Evolutionary conservation across 805 yeast genomes (phyloP).

Genomic region (Candida tammaniensis): DNA sequence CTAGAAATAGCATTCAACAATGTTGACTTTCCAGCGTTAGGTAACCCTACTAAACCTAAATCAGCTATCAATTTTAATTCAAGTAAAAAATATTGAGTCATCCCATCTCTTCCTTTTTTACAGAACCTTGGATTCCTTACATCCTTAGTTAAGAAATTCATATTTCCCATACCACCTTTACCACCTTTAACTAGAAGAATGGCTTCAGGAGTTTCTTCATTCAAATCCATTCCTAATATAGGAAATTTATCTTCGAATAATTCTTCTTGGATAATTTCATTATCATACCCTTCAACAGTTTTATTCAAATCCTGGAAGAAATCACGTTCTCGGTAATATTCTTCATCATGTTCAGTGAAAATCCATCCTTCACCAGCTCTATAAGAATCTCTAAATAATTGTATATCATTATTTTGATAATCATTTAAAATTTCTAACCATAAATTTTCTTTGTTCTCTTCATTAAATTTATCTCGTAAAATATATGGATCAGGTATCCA

Average conservation of each 20-base stretch:
- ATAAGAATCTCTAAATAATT: conserved; percentile 61
- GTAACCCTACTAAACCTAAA: conserved; percentile 89
- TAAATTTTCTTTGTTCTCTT: conserved; percentile 8
- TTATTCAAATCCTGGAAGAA: conserved; percentile 65
- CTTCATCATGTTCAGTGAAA: conserved; percentile 75
- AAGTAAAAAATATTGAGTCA: conserved; percentile 65
- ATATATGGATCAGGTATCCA: conserved; percentile 77
- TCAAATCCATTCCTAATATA: conserved; percentile 72
- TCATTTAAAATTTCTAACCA: conserved; percentile 11
- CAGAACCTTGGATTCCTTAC: conserved; percentile 90
- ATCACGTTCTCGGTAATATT: conserved; percentile 60
- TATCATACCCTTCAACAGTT: conserved; percentile 65
- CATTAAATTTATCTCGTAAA: conserved; percentile 30
- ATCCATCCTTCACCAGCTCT: conserved; percentile 83
- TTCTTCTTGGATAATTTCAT: conserved; percentile 56
- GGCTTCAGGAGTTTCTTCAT: conserved; percentile 61
- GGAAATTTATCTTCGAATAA: conserved; percentile 69
- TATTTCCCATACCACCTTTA: conserved; percentile 91
- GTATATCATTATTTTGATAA: conserved; percentile 23
- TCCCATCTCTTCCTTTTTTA: conserved; percentile 70
- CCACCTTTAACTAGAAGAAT: conserved; percentile 78
- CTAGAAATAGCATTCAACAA: conserved; percentile 80
- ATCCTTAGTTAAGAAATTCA: conserved; percentile 83
- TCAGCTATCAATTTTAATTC: conserved; percentile 91
- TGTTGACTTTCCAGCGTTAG: conserved; percentile 96